Conservation (phyloP, 805 yeast species). For the Schwanniomyces yamadae region DNA sequence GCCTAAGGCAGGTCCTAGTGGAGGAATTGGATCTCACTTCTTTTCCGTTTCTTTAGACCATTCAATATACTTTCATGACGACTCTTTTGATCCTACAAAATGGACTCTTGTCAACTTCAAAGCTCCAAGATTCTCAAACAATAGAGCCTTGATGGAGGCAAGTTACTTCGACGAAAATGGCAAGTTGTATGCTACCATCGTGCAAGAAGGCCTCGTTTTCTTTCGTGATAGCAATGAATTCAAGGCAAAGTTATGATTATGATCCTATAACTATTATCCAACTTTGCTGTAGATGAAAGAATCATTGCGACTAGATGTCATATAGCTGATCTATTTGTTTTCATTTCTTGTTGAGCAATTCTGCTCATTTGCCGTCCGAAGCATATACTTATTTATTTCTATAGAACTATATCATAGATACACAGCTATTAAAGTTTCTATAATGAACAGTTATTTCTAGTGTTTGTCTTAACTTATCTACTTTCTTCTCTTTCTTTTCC, state of each 20-base stretch:
- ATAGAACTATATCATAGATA: too few species aligned
- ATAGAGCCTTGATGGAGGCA: conserved; percentile 29
- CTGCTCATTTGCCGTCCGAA: too few species aligned
- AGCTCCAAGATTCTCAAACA: conserved; percentile 30
- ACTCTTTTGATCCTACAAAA: conserved; percentile 30
- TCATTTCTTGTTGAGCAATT: too few species aligned
- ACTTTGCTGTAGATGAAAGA: too few species aligned
- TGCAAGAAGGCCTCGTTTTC: conserved; percentile 35
- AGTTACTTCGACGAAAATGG: conserved; percentile 30
- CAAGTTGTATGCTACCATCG: conserved; percentile 28
- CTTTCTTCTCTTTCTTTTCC: too few species aligned
- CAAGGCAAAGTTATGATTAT: conserved; percentile 22
- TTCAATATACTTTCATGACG: conserved; percentile 35
- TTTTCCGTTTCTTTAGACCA: conserved; percentile 36
- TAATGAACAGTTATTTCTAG: too few species aligned
- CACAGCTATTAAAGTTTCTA: too few species aligned
- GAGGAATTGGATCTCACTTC: conserved; percentile 25
- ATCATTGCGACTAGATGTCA: too few species aligned
- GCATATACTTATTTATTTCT: too few species aligned
- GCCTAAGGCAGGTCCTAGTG: conserved; percentile 14
- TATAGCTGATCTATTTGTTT: too few species aligned
- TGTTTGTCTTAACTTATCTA: too few species aligned
- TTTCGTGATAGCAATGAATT: conserved; percentile 19
- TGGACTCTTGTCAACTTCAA: conserved; percentile 30
- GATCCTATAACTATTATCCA: too few species aligned